Evolutionary conservation across 805 yeast species (phyloP).

Genomic region (Soucietia sequanensis): DNA sequence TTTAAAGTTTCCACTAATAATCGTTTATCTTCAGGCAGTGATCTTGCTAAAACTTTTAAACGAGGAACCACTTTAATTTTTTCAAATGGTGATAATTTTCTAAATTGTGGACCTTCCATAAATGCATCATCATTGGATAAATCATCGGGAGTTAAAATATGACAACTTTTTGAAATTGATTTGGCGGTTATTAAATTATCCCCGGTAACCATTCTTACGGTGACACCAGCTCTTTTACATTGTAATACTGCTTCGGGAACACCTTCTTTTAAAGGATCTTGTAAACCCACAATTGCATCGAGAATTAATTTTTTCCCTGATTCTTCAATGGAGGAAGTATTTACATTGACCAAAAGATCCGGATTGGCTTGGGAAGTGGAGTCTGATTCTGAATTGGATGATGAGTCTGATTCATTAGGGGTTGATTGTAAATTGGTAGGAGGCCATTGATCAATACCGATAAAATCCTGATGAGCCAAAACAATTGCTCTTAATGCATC

Average conservation of each 20-base stretch:
- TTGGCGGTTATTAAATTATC: slow-evolving; percentile 89
- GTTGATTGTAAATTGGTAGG: slow-evolving; percentile 49
- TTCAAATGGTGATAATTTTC: slow-evolving; percentile 60
- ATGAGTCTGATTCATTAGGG: background rate
- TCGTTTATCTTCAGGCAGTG: slow-evolving; percentile 94
- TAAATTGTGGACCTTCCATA: slow-evolving; percentile 92
- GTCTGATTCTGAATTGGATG: too few relatives aligned
- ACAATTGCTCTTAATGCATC: slow-evolving; percentile 86
- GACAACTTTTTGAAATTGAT: slow-evolving; percentile 86
- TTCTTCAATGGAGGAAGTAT: slow-evolving; percentile 21
- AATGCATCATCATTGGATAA: slow-evolving; percentile 54
- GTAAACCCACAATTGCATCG: slow-evolving; percentile 84
- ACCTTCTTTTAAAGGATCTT: slow-evolving; percentile 90
- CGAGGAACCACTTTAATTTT: slow-evolving; percentile 64
- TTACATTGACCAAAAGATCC: slow-evolving; percentile 22
- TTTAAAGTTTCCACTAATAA: slow-evolving; percentile 79
- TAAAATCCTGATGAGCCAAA: slow-evolving; percentile 76
- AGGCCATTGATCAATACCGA: slow-evolving; percentile 57
- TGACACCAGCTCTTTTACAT: slow-evolving; percentile 89
- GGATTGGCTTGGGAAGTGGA: slow-evolving; percentile 23
- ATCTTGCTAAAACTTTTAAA: slow-evolving; percentile 84
- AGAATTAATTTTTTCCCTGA: slow-evolving; percentile 40
- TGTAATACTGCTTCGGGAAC: slow-evolving; percentile 85
- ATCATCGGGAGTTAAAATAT: slow-evolving; percentile 60
- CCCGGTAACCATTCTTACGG: slow-evolving; percentile 98